Conservation (phyloP, 164 flowering plant genomes). For the Akebia trifoliata region DNA sequence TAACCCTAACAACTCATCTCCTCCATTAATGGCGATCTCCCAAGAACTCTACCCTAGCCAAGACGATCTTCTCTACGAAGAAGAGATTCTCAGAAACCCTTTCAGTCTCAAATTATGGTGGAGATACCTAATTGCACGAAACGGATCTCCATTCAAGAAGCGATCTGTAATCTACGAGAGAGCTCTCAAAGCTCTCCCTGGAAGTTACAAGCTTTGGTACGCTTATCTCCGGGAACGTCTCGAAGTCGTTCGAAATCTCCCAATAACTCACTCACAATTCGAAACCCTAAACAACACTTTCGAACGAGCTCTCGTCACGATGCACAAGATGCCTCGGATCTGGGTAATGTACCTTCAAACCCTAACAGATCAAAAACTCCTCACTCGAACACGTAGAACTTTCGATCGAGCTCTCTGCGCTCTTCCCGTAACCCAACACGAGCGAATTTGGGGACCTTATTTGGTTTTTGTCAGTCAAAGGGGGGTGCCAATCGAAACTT, state of each 20-base stretch:
- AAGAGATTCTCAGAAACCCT: conserved; percentile 77
- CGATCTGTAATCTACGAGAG: conserved; percentile 76
- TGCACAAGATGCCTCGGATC: conserved; percentile 96
- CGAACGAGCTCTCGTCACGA: conserved; percentile 82
- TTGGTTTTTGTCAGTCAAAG: conserved; percentile 62
- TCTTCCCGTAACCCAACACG: conserved; percentile 91
- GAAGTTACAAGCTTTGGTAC: conserved; percentile 93
- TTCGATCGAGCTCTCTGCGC: conserved; percentile 91
- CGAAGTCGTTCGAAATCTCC: conserved; percentile 51
- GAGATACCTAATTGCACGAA: conserved; percentile 70
- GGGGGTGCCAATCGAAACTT: conserved; percentile 86
- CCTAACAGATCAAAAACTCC: conserved; percentile 56
- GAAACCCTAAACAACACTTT: conserved; percentile 79
- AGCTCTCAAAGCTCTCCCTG: conserved; percentile 82
- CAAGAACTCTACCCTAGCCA: conserved; percentile 59
- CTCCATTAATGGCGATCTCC: conserved; percentile 26
- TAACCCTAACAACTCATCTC: not conserved
- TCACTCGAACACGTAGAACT: conserved; percentile 53
- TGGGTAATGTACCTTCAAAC: conserved; percentile 80
- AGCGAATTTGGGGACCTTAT: conserved; percentile 80
- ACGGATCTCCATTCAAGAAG: conserved; percentile 57
- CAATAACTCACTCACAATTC: conserved; percentile 48
- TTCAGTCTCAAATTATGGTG: conserved; percentile 84
- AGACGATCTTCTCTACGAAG: conserved; percentile 74
- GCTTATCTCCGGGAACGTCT: conserved; percentile 89